Base-by-base conservation (phyloP, 257 asterid genomes). In the Echium plantagineum region DNA sequence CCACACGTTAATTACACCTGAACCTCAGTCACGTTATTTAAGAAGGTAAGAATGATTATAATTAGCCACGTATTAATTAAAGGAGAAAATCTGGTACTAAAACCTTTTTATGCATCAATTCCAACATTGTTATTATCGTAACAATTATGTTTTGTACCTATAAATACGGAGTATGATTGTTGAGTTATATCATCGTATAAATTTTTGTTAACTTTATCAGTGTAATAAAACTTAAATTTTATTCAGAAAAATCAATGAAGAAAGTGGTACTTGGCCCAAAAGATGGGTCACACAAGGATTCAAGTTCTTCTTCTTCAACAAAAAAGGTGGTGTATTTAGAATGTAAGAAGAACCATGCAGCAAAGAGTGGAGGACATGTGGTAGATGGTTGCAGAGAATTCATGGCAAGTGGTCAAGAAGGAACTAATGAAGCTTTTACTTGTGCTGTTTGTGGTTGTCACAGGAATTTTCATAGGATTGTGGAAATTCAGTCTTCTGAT, bases 281-380 rank as follows among this genome's bases (percentile, higher is more conserved):
- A 67, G 68, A 68, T 59, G 67, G 65, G 63, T 71, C 74, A 46
- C 38, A 57, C 2, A 63, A 66, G 21, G 61, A 30, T 26, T 63
- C 69, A 15, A 64, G 60, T 47, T 53, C 47, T 15, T 47, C 71
- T 3, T 21, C 42, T 15, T 57, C 4, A 7, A 9, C 46, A 35
- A 67, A 63, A 62, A 72, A 20, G 26, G 76, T 71, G 42, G 31
- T 76, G 15, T 75, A 75, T 32, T 76, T 64, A 15, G 80, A 75
- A 70, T 75, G 80, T 68, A 76, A 71, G 32, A 75, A 69, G 74
- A 75, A 75, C 67, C 80, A 75, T 64, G 80, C 80, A 46, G 80
- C 74, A 6, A 75, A 59, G 10, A 59, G 67, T 6, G 80, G 80
- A 22, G 76, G 76, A 5, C 64, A 75, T n/a, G 80, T 76, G 7